Percentiles rank a stretch among this genome's conserved stretches.
phyloP scores from a whole-genome alignment of 805 yeast genomes.

The Nadsonia fulvescens region DNA sequence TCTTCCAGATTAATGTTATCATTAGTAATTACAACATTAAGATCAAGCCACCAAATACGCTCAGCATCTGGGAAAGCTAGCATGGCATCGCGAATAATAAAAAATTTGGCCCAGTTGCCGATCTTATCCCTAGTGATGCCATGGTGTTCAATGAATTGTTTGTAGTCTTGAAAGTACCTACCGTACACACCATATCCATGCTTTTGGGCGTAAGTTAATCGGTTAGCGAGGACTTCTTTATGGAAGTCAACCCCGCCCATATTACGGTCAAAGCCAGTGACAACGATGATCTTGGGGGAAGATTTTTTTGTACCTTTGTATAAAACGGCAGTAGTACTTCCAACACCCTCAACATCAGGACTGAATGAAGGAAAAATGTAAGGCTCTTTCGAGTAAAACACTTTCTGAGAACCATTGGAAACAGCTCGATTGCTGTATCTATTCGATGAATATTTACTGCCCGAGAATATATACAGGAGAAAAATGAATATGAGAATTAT shows the following conservation, averaged over 20 bases:
- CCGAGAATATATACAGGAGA: too few relatives aligned
- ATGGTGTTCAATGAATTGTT: conserved; percentile 9
- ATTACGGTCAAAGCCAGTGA: background rate
- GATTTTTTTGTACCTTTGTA: background rate
- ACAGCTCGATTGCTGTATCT: too few relatives aligned
- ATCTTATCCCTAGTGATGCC: conserved; percentile 5
- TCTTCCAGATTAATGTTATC: conserved; percentile 39
- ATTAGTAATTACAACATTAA: conserved; percentile 57
- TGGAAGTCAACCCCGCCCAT: too few relatives aligned
- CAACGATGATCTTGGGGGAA: conserved; percentile 1
- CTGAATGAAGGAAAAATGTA: conserved; percentile 6
- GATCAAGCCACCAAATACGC: conserved; percentile 75
- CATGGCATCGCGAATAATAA: conserved; percentile 71
- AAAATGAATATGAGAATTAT: too few relatives aligned
- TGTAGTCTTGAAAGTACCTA: conserved; percentile 72
- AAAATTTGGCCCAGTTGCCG: conserved; percentile 42
- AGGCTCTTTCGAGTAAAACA: conserved; percentile 4
- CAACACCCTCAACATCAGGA: too few relatives aligned
- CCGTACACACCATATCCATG: conserved; percentile 72
- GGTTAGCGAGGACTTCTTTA: conserved; percentile 63
- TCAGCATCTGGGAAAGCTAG: conserved; percentile 82
- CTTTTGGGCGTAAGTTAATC: conserved; percentile 72
- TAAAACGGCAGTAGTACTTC: background rate
- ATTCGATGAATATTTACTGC: too few relatives aligned
- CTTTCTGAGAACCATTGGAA: background rate